Conservation (phyloP, 2,329 filamentous ascomycete genomes). For the Tolypocladium album region DNA sequence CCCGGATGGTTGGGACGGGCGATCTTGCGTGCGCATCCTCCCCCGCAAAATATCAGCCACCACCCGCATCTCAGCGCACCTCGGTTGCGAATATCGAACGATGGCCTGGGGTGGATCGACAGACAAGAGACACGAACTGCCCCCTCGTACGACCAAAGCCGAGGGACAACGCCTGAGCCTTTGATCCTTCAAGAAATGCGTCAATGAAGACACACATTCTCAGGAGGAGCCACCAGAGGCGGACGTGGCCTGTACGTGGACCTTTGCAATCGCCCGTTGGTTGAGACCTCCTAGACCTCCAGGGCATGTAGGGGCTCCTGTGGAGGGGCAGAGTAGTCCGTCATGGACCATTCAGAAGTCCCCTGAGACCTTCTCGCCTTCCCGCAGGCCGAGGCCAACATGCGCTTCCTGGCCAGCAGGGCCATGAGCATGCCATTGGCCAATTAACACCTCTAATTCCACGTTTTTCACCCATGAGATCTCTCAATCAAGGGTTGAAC, state of each 20-base stretch:
- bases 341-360: constrained; percentile 14
- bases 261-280: not conserved
- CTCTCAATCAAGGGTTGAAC: not conserved
- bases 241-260: not conserved
- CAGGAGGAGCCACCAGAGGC: not conserved
- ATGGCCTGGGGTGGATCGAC: not conserved
- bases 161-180: not conserved
- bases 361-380: constrained; percentile 6
- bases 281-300: too few relatives aligned
- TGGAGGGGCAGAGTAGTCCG: constrained; percentile 5
- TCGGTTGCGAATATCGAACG: not conserved
- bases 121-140: not conserved
- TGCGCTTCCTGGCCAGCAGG: not conserved
- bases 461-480: not conserved
- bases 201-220: not conserved
- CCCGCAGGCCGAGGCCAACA: constrained; percentile 6
- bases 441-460: not conserved
- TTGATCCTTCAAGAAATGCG: not conserved
- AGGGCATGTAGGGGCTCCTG: too few relatives aligned
- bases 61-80: not conserved
- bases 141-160: not conserved
- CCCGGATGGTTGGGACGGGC: not conserved
- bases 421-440: not conserved
- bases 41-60: not conserved
- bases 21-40: not conserved